Conservation (phyloP, 2,329 filamentous ascomycete species). For the Neobulgaria alba region DNA sequence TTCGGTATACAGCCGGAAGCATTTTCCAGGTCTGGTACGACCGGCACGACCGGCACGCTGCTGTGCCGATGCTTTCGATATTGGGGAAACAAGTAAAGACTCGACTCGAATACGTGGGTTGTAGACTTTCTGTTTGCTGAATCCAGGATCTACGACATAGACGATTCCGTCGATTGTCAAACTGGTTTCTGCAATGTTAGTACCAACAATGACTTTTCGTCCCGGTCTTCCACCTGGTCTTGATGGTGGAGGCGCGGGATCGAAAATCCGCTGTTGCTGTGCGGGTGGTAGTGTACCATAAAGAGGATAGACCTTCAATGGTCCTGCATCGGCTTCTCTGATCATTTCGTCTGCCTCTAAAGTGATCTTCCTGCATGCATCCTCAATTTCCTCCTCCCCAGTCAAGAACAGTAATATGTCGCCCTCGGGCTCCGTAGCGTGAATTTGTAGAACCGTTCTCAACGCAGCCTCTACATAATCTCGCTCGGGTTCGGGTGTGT, state of each 20-base stretch:
- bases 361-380: constrained; percentile 83
- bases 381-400: constrained; percentile 97
- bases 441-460: constrained; percentile 91
- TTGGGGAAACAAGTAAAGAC: constrained; percentile 92
- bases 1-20: constrained; percentile 94
- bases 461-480: constrained; percentile 96
- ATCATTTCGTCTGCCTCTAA: constrained; percentile 89
- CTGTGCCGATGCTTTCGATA: constrained; percentile 94
- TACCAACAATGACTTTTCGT: constrained; percentile 89
- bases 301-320: constrained; percentile 81
- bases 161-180: constrained; percentile 98
- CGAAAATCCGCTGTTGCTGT: constrained; percentile 93
- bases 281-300: constrained; percentile 89
- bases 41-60: constrained; percentile 98
- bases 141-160: constrained; percentile 97
- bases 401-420: constrained; percentile 93
- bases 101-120: constrained; percentile 95
- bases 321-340: constrained; percentile 83
- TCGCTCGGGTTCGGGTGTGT: constrained; percentile 89
- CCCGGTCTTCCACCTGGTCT: constrained; percentile 74
- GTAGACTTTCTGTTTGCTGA: constrained; percentile 99
- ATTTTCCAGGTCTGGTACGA: constrained; percentile 96
- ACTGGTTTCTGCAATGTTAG: constrained; percentile 96
- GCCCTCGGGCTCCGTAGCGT: constrained; percentile 83
- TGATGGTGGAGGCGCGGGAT: constrained; percentile 68